Percentiles rank a stretch among this genome's conserved stretches.
phyloP scores from a whole-genome alignment of 768 basidiomycete species.

The Krasilnikovozyma curviuscula region DNA sequence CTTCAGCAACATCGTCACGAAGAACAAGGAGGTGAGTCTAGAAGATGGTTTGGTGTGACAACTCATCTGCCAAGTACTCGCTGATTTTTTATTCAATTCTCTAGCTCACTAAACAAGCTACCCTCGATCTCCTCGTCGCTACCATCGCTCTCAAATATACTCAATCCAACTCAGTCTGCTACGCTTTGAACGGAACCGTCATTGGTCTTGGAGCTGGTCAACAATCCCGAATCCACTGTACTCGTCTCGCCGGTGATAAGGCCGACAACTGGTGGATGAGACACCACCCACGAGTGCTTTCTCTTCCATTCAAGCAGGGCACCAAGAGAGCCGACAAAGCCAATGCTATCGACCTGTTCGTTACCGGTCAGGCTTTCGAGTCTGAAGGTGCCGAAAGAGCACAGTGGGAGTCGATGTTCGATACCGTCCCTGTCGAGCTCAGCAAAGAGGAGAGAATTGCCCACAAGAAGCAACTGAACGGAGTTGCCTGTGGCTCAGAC shows the following conservation, averaged over 20 bases:
- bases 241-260: conserved; percentile 86
- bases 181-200: conserved; percentile 76
- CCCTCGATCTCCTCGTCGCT: conserved; percentile 86
- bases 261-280: conserved; percentile 99
- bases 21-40: conserved; percentile 56
- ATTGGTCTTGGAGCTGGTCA: conserved; percentile 94
- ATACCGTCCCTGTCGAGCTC: conserved; percentile 45
- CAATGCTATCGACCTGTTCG: conserved; percentile 93
- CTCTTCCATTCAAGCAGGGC: conserved; percentile 88
- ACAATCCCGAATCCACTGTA: conserved; percentile 98
- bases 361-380: conserved; percentile 50
- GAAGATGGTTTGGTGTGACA: neutral
- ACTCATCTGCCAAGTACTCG: neutral
- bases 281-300: conserved; percentile 81
- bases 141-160: conserved; percentile 96
- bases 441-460: conserved; percentile 48
- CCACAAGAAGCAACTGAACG: conserved; percentile 50
- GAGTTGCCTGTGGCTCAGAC: conserved; percentile 83
- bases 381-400: conserved; percentile 72
- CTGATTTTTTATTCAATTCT: neutral
- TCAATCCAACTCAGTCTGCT: conserved; percentile 96
- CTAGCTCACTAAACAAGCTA: conserved; percentile 53
- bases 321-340: conserved; percentile 95
- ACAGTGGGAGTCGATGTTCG: conserved; percentile 83
- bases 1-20: conserved; percentile 73